Conservation (phyloP, 169 alveolate species). For the Cryptosporidium ryanae region DNA sequence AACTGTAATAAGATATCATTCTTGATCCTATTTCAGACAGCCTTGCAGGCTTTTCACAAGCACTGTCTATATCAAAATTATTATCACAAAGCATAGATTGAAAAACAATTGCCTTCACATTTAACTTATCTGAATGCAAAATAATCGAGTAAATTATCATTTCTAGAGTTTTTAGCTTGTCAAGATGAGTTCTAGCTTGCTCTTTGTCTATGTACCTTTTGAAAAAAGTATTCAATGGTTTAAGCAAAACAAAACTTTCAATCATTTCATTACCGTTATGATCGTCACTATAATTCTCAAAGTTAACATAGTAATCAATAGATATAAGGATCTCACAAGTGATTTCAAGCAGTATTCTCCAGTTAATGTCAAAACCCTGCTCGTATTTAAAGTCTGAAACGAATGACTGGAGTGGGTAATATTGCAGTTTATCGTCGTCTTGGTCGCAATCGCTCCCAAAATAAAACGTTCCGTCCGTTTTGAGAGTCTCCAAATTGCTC, state of each 20-base stretch:
- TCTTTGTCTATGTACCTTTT: not conserved
- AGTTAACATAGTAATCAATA: not conserved
- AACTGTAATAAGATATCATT: not conserved
- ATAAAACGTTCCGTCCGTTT: not conserved
- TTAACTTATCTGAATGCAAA: slow-evolving; percentile 24
- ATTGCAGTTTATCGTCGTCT: too few species aligned
- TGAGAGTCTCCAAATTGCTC: not conserved
- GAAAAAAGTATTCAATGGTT: not conserved
- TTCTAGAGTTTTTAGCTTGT: not conserved
- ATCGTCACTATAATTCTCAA: not conserved
- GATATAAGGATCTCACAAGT: slow-evolving; percentile 14
- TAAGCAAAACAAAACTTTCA: not conserved
- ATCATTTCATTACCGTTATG: not conserved
- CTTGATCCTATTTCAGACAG: not conserved
- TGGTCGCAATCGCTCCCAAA: not conserved
- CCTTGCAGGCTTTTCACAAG: not conserved
- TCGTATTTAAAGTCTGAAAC: slow-evolving; percentile 3
- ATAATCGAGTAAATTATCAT: slow-evolving; percentile 19
- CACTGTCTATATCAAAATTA: not conserved
- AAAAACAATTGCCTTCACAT: not conserved
- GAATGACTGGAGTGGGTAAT: not conserved
- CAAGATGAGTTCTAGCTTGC: not conserved
- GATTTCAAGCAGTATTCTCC: slow-evolving; percentile 15
- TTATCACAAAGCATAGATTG: not conserved
- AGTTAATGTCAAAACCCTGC: not conserved